These are phyloP conservation scores for Lentinula aciculospora DNA, from an alignment of 768 basidiomycete species.

Conservation along the genomic window DNA sequence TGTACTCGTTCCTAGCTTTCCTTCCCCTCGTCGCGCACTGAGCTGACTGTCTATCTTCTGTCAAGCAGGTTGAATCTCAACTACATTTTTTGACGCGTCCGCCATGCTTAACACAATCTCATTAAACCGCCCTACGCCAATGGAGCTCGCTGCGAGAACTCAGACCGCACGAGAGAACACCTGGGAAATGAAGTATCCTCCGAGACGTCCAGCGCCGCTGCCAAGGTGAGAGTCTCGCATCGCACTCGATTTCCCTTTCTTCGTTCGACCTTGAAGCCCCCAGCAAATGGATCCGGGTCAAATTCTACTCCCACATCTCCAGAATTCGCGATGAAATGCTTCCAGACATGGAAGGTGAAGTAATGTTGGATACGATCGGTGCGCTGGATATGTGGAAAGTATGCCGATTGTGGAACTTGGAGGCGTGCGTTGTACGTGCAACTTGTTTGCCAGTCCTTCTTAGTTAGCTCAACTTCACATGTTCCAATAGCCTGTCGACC, in stretches of 20 bases:
- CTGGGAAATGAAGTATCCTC: conserved; percentile 4
- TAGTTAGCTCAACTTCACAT: not conserved
- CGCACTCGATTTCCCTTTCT: not conserved
- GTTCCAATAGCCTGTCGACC: not conserved
- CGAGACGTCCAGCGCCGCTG: not conserved
- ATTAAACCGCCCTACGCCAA: not conserved
- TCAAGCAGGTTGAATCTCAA: not conserved
- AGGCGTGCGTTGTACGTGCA: not conserved
- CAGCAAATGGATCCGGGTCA: conserved; percentile 1
- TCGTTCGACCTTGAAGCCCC: not conserved
- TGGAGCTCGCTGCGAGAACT: not conserved
- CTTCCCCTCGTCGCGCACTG: not conserved
- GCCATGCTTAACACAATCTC: not conserved
- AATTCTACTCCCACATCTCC: conserved; percentile 1
- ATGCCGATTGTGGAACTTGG: not conserved
- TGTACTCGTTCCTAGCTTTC: not conserved
- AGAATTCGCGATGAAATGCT: conserved; percentile 7
- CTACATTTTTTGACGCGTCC: not conserved
- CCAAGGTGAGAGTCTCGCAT: not conserved
- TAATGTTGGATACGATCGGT: not conserved
- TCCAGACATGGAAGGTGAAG: conserved; percentile 4
- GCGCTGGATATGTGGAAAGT: not conserved
- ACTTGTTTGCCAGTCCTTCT: not conserved
- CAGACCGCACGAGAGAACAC: conserved; percentile 3
- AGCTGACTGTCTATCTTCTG: not conserved